Evolutionary conservation across 257 asterid species (phyloP), one percentile per base, ranked within the genome.

Genomic region (Fraxinus quadrangulata): DNA sequence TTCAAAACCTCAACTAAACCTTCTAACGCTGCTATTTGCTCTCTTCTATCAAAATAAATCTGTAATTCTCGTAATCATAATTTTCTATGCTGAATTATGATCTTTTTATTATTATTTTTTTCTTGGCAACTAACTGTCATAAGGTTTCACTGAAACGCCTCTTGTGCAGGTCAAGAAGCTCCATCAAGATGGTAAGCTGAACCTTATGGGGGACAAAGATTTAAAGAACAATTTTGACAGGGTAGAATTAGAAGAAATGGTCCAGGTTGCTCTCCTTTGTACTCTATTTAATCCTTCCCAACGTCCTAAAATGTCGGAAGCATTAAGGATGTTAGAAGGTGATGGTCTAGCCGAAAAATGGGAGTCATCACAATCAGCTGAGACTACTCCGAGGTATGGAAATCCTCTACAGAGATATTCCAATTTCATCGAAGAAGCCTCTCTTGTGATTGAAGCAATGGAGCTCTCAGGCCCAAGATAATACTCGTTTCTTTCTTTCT

Each of bases 381-480:
- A 88, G 80, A 63, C 31, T 12, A 85, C 90, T 33, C 88, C 89
- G 11, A 88, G 90, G 79, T 83, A 77, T 42, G 80, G 92, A 28
- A 81, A 84, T 26, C 87, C 89, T 9, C 81, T 87, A 36, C 96
- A 90, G 72, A 90, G 97, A 81, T 93, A 96, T 26, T 88, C 96
- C 3, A 93, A 96, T 67, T 93, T 65, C 68, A 86, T 93, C 19
- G 97, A 96, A 82, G 98, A 93, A 59, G 88, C 97, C 0, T 89
- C 99, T 12, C 85, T 91, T 26, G 91, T 90, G 54, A 88, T 92
- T 56, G 99, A 96, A 89, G 94, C 94, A 13, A 92, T 93, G 89
- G 98, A 96, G 72, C 94, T 96, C 59, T 95, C 98, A 6, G 98
- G 98, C 24, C 99, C 99, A 10, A 85, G 99, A 78, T 95, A 96